Evolutionary conservation across 768 basidiomycete genomes (phyloP), one percentile per base, ranked within the genome.

Genomic region (Pulveroboletus sp.): DNA sequence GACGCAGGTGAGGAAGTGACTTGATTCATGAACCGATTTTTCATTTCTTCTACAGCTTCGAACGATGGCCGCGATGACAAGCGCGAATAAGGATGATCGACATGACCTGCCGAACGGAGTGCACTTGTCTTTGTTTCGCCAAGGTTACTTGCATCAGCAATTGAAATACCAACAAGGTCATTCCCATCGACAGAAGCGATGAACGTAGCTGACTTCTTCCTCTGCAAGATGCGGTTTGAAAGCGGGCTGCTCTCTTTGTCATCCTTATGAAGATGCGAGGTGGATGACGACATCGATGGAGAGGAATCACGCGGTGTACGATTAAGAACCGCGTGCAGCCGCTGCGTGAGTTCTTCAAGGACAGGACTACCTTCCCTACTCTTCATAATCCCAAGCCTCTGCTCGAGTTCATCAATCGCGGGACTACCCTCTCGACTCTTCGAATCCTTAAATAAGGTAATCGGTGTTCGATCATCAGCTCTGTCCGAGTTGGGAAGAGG

Each of bases 1-100:
- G 59, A 54, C 24, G 45, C 50, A 12, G 62, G 59, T 13, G 70
- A 64, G 9, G 69, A 57, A 20, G 52, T 42, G 3, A 53, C 56
- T 55, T 67, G 71, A 41, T 62, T 63, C 45, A 81, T 63, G 55
- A 83, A 77, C 34, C 81, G 70, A 56, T 68, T 73, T 65, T 83
- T 86, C 79, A 85, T 81, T 57, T 82, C 78, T 61, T 83, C 77
- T 39, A 83, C 70, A 2, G 80, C 79, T 20, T 80, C 78, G 23
- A 68, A 60, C 6, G 76, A 75, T 7, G 75, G 71, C 19, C 63
- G 46, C 20, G 51, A 57, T 4, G 43, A 54, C 5, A 38, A 36
- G 19, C 29, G 27, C n/a, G 22, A 4, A 47, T 32, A 14, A 6
- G 50, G 42, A 44, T 35, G 55, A 26, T 35, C 63, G 20, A 45